These are phyloP conservation scores for Verbascum thapsus DNA, from an alignment of 257 asterid species.

Conservation along the genomic window DNA sequence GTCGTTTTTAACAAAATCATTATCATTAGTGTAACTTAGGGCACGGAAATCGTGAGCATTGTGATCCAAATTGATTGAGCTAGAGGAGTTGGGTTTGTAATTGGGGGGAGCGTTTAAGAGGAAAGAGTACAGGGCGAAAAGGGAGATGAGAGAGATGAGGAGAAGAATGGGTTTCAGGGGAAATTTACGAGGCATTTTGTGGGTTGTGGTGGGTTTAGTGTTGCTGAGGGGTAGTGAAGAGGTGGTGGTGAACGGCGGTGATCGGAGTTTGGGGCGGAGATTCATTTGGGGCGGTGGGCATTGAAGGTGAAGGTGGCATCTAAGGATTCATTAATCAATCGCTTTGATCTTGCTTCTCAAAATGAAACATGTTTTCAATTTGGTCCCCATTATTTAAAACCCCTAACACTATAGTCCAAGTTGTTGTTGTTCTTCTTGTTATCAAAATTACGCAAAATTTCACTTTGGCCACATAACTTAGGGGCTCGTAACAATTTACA, in stretches of 20 bases:
- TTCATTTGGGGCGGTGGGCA: conserved; percentile 37
- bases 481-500: too few species aligned
- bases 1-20: neutral
- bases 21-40: neutral
- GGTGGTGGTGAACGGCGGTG: conserved; percentile 40
- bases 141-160: conserved; percentile 46
- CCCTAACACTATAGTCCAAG: too few species aligned
- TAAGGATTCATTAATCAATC: too few species aligned
- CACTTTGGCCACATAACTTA: too few species aligned
- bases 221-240: conserved; percentile 21
- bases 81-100: conserved; percentile 16
- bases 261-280: conserved; percentile 53
- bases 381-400: too few species aligned
- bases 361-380: too few species aligned
- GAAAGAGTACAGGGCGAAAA: conserved; percentile 61
- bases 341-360: too few species aligned
- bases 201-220: conserved; percentile 23
- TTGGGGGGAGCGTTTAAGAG: conserved; percentile 44
- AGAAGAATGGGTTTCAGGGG: conserved; percentile 56
- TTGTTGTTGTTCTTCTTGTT: too few species aligned
- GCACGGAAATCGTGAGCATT: conserved; percentile 5
- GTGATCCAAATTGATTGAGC: conserved; percentile 19
- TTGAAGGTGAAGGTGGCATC: too few species aligned
- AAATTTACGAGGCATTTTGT: conserved; percentile 66
- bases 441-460: too few species aligned